Base-by-base conservation (phyloP, 2,329 filamentous ascomycete genomes). In the Arthrinium puccinioides region DNA sequence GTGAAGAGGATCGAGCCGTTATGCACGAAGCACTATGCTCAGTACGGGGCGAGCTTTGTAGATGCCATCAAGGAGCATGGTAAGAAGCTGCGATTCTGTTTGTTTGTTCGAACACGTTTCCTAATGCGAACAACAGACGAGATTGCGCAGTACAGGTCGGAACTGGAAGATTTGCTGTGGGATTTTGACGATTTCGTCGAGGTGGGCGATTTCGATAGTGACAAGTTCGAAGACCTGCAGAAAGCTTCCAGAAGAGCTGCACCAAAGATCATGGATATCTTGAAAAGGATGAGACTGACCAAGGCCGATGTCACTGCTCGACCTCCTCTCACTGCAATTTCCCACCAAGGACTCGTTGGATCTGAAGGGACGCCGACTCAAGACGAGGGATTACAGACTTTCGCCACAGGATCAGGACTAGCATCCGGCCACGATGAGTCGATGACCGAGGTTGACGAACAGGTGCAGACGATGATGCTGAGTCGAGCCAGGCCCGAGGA, bases 141-240 rank as follows among this genome's bases (percentile, higher is more conserved):
- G 23, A 71, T 78, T 36, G 64, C 68, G 37, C 54, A 62, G 30
- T 67, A 64, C 40, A 62, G 72, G 31, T 57, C 60, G 14, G 61
- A 68, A 38, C 57, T 78, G 27, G 68, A 63, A 40, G 64, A 70
- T 32, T 48, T 74, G 18, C 54, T 76, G 6, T 78, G 72, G 64
- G 72, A 72, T 36, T 76, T 78, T 45, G 74, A 78, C 38, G 72
- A 77, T 37, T 74, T 61, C 44, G 54, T 69, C 42, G 67, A 72
- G 34, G 46, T 56, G 11, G 66, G 71, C 23, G 61, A 61, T 18
- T 77, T 76, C 42, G 69, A 76, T n/a, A 52, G 58, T 19, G 61
- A 60, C 14, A 71, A 69, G 42, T 77, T 69, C 37, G 52, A 59
- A 14, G 63, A 70, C 44, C 56, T 76, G 4, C 67, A 70, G 47